Evolutionary conservation across 2,329 filamentous ascomycete genomes (phyloP), one percentile per base, ranked within the genome.

Genomic region (Trichoderma atrobrunneum): DNA sequence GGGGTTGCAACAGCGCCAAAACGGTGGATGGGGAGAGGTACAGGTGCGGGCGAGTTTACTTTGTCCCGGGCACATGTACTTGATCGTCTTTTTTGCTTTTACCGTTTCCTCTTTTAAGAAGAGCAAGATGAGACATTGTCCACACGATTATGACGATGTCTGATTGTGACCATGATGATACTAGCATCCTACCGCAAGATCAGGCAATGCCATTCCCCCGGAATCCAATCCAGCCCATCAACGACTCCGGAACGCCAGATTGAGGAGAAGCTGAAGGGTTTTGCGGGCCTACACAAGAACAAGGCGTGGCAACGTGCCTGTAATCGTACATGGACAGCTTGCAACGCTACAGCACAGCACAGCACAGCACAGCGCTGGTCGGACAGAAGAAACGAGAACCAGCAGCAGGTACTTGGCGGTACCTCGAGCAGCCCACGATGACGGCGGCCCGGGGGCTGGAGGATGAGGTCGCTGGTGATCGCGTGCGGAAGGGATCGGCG

Each of bases 401-500:
- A 36, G 43, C 60, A 57, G 32, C 24, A 26, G 61, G 67, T 66
- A 71, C 61, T 51, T 51, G 34, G 26, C 21, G 56, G 70, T 72
- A 72, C n/a, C n/a, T n/a, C n/a, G n/a, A n/a, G n/a, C n/a, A n/a
- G n/a, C n/a, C n/a, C 70, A 24, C 43, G 71, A 71, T 72, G 71
- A 71, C 71, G 60, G 71, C 30, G 71, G 65, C 57, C 65, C 65
- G 72, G 72, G 65, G 67, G 70, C 34, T 34, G 34, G 62, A 71
- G 28, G 61, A 72, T 70, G 71, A 70, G 71, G 64, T 60, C 32
- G 70, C 59, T 70, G 73, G 62, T 72, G 66, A 72, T 75, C 73
- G 73, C 61, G 73, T 74, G 74, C 57, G 74, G 74, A 69, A 75
- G 73, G 74, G 74, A 75, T 75, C 74, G 74, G 73, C 74, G 61